These are phyloP conservation scores for Trametes coccinea DNA, from an alignment of 768 basidiomycete genomes.

Conservation along the genomic window DNA sequence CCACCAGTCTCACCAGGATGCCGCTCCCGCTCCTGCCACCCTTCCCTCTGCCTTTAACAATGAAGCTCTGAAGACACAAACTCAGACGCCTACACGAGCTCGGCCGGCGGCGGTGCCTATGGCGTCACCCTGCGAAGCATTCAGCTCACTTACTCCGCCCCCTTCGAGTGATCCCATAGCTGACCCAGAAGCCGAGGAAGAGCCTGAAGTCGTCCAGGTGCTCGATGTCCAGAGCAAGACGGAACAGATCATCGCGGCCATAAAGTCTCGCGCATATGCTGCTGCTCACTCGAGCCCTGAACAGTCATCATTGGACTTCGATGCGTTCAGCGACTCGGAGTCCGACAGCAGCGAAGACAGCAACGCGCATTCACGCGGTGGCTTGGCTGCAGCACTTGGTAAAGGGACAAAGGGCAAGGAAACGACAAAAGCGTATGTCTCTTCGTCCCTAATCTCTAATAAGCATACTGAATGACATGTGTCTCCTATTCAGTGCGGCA, in stretches of 20 bases:
- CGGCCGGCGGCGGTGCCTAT: not conserved
- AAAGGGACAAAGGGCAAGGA: constrained; percentile 15
- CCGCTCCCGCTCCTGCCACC: not conserved
- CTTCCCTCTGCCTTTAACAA: not conserved
- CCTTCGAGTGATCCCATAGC: constrained; percentile 21
- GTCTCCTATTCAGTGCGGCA: not conserved
- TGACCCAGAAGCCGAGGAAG: constrained; percentile 27
- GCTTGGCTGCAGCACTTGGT: not conserved
- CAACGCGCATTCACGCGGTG: constrained; percentile 34
- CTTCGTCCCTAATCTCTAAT: not conserved
- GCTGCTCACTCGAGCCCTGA: constrained; percentile 48
- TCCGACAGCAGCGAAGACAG: constrained; percentile 44
- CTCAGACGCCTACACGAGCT: not conserved
- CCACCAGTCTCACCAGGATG: not conserved
- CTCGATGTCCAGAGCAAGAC: constrained; percentile 45
- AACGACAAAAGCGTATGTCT: constrained; percentile 6
- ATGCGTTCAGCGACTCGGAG: constrained; percentile 44
- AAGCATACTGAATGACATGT: constrained; percentile 1
- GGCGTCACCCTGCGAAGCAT: constrained; percentile 5
- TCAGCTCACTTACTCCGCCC: constrained; percentile 31
- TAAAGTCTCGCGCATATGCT: constrained; percentile 58
- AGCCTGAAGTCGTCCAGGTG: constrained; percentile 31
- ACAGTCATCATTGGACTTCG: constrained; percentile 29
- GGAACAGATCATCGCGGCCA: constrained; percentile 59
- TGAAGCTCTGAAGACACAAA: not conserved